Conservation (phyloP, 805 yeast genomes). For the Teunomyces cretensis region DNA sequence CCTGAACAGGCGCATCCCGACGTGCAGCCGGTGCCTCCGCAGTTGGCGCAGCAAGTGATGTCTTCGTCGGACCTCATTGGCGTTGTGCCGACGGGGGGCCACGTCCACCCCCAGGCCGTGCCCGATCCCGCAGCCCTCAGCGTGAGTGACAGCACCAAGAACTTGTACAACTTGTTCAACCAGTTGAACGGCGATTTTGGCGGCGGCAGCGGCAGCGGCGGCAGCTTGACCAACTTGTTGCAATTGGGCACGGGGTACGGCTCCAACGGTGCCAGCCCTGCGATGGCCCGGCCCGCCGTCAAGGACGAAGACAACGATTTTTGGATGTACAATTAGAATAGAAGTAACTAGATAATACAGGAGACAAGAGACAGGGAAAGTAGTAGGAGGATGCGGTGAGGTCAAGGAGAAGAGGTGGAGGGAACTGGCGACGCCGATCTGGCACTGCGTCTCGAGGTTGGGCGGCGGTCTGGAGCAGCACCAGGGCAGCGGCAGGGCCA, state of each 20-base stretch:
- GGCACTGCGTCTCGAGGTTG: too few relatives aligned
- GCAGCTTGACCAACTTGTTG: constrained; percentile 22
- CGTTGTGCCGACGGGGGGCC: too few relatives aligned
- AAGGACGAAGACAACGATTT: constrained; percentile 1
- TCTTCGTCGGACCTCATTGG: background rate
- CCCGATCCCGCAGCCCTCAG: background rate
- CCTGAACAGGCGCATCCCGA: background rate
- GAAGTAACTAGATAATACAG: background rate
- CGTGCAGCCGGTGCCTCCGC: constrained; percentile 3
- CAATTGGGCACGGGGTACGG: constrained; percentile 15
- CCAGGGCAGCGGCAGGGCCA: too few relatives aligned
- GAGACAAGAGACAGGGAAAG: too few relatives aligned
- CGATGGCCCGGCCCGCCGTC: background rate
- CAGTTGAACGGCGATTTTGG: constrained; percentile 24
- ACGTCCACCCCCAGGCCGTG: too few relatives aligned
- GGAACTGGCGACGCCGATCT: too few relatives aligned
- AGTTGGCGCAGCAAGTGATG: constrained; percentile 2
- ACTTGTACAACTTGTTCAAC: constrained; percentile 28
- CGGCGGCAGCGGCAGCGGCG: background rate
- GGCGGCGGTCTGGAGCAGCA: too few relatives aligned
- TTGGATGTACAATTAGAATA: constrained; percentile 1
- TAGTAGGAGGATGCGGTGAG: too few relatives aligned
- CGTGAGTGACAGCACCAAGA: constrained; percentile 30
- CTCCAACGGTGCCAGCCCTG: background rate
- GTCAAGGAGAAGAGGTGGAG: too few relatives aligned